Conservation (phyloP, 2,329 filamentous ascomycete species). For the Exophiala sp. region DNA sequence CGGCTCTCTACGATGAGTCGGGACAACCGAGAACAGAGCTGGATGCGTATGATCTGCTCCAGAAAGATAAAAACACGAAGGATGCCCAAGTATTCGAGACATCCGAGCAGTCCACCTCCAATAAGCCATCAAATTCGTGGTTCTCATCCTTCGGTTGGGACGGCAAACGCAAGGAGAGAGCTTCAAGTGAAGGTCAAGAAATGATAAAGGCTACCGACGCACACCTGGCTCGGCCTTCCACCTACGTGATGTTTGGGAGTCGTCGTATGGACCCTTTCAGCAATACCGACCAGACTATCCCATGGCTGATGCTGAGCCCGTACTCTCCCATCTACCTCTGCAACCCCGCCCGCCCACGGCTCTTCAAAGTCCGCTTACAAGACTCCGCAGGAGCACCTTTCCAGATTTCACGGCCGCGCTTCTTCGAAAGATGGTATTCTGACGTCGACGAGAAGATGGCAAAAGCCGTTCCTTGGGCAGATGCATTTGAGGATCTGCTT, state of each 20-base stretch:
- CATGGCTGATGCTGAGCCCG: slow-evolving; percentile 45
- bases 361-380: slow-evolving; percentile 22
- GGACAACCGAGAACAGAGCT: slow-evolving; percentile 21
- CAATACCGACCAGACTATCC: slow-evolving; percentile 35
- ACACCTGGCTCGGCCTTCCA: slow-evolving; percentile 4
- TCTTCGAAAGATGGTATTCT: slow-evolving; percentile 21
- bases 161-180: slow-evolving; percentile 12
- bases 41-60: slow-evolving; percentile 15
- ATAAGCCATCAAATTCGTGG: slow-evolving; percentile 10
- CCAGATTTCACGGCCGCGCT: slow-evolving; percentile 19
- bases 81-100: slow-evolving; percentile 6
- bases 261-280: slow-evolving; percentile 31
- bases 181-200: neutral
- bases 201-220: neutral
- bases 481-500: slow-evolving; percentile 59
- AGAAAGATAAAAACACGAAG: neutral
- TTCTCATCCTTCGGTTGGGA: slow-evolving; percentile 22
- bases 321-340: slow-evolving; percentile 51
- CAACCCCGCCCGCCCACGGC: slow-evolving; percentile 19
- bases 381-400: slow-evolving; percentile 18
- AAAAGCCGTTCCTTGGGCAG: slow-evolving; percentile 48
- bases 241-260: slow-evolving; percentile 13
- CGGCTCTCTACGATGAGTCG: slow-evolving; percentile 15
- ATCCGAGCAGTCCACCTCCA: neutral
- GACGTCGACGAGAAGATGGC: slow-evolving; percentile 35